A percentile compares a stretch with the other conserved stretches of the same genome.
These are phyloP conservation scores for Didymella pinodella DNA, from an alignment of 2,329 filamentous ascomycete species.

Conservation along the genomic window DNA sequence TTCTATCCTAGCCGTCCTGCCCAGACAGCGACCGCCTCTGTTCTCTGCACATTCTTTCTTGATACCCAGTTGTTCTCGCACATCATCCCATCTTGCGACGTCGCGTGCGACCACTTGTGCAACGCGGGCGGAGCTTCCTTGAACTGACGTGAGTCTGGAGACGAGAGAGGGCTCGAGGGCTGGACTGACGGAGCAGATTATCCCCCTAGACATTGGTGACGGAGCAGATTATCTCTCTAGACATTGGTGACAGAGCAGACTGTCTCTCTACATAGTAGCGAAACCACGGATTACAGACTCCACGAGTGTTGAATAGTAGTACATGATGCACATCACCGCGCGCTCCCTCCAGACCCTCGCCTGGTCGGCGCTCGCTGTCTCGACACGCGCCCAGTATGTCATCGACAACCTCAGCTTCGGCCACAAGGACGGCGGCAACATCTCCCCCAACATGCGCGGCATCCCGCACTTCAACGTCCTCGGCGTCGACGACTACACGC, in stretches of 20 bases:
- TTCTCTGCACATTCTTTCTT: slow-evolving; percentile 29
- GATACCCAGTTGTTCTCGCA: slow-evolving; percentile 39
- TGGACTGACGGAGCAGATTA: not conserved
- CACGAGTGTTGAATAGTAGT: too few species aligned
- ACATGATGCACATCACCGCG: slow-evolving; percentile 42
- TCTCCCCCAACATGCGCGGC: slow-evolving; percentile 67
- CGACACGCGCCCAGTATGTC: slow-evolving; percentile 69
- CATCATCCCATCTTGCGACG: slow-evolving; percentile 18
- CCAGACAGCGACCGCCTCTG: slow-evolving; percentile 32
- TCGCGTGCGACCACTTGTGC: slow-evolving; percentile 13
- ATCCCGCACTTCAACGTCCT: slow-evolving; percentile 64
- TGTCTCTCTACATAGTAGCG: too few species aligned
- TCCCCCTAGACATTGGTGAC: not conserved
- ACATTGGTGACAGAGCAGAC: too few species aligned
- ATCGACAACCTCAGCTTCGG: slow-evolving; percentile 82
- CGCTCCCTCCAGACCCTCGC: slow-evolving; percentile 53
- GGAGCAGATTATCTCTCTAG: too few species aligned
- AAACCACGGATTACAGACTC: too few species aligned
- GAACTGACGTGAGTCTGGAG: not conserved
- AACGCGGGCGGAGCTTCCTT: slow-evolving; percentile 27
- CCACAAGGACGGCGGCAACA: slow-evolving; percentile 66
- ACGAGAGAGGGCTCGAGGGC: not conserved
- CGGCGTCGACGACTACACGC: slow-evolving; percentile 63
- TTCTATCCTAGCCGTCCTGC: slow-evolving; percentile 23
- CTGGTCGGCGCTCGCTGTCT: slow-evolving; percentile 56